Evolutionary conservation across 2,329 filamentous ascomycete genomes (phyloP), one percentile per base, ranked within the genome.

Genomic region (Microdochium paspali): DNA sequence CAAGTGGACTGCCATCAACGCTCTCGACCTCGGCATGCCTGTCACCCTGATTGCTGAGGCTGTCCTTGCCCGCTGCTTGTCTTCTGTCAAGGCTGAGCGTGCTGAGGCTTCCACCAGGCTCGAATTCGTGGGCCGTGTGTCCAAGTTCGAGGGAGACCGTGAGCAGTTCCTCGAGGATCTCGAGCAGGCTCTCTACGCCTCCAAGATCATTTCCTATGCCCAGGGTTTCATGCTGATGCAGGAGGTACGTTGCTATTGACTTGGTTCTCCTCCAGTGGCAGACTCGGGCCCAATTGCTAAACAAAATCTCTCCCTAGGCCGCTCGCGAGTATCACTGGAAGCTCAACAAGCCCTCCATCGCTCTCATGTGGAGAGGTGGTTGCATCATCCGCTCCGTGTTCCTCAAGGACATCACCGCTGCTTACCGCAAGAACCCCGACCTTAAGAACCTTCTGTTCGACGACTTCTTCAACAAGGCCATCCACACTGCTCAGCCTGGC

Each of bases 221-320:
- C 93, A 98, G 76, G 93, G 93, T 67, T 98, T 98, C 82, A 97
- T 97, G 91, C 82, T 98, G 65, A 97, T 98, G 82, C 91, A 97
- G 77, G 86, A 95, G 74, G 89, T 90, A 72, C 71, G 82, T 69
- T 23, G 20, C 20, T 10, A 10, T 18, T 2, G 9, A 24, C 44
- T 47, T 44, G 40, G 45, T 45, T n/a, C 2, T 12, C 3, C 15
- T 44, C 51, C 51, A 46, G 58, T 65, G 53, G 63, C 56, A 47
- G 35, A 35, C 31, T 6, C 45, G 23, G 18, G 24, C 26, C 49
- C 53, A n/a, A 54, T 18, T 32, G 42, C 48, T 49, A 30, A 49
- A 18, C 35, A 26, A 44, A 15, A 21, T 15, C 23, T 39, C 9
- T 47, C 47, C 55, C 49, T 58, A 93, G 87, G 91, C 93, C 60